These are phyloP conservation scores for Xylaria flabelliformis DNA, from an alignment of 495 filamentous ascomycete species.

Conservation along the genomic window DNA sequence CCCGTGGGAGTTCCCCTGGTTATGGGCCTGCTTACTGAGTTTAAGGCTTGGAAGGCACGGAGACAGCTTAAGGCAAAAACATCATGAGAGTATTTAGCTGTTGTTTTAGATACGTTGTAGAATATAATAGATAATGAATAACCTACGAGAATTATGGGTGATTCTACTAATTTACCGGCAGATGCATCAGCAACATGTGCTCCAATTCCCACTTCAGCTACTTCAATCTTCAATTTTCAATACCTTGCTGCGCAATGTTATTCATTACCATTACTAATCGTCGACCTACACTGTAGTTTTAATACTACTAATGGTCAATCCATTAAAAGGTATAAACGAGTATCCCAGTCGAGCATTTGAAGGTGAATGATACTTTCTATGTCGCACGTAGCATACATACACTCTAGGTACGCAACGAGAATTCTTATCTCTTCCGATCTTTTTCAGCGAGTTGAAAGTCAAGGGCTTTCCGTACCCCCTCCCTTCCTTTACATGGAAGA, in stretches of 20 bases:
- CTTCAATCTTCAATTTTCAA: not conserved
- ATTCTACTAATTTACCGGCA: not conserved
- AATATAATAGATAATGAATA: conserved; percentile 20
- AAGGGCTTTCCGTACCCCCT: not conserved
- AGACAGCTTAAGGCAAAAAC: conserved; percentile 44
- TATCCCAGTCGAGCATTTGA: not conserved
- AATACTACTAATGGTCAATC: not conserved
- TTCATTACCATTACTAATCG: not conserved
- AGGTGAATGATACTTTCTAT: not conserved
- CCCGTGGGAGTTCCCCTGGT: conserved; percentile 90
- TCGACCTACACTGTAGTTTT: not conserved
- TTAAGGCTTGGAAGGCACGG: conserved; percentile 62
- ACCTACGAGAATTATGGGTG: not conserved
- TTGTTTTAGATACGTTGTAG: not conserved
- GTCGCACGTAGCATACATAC: not conserved
- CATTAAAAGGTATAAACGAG: not conserved
- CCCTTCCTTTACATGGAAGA: not conserved
- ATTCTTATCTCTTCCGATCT: not conserved
- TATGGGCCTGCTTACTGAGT: conserved; percentile 81
- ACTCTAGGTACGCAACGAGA: not conserved
- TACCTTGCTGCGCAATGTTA: not conserved
- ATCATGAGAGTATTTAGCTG: conserved; percentile 27
- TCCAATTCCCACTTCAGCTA: not conserved
- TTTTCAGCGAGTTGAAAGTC: not conserved
- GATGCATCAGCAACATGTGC: not conserved